These are phyloP conservation scores for Ogataea ramenticola DNA, from an alignment of 805 yeast genomes.

Conservation along the genomic window DNA sequence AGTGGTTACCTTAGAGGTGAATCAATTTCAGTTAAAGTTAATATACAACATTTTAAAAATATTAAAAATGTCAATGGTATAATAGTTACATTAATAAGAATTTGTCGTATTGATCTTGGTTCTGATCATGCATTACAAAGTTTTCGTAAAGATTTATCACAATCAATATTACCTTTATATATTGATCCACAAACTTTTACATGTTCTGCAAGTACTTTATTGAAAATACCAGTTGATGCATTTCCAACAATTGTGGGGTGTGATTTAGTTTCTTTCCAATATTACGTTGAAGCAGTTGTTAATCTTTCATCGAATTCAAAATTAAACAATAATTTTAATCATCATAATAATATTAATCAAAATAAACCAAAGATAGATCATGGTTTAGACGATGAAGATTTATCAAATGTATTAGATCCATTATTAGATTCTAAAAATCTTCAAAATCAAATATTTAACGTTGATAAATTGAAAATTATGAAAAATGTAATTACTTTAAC, in stretches of 20 bases:
- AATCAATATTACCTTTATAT: conserved; percentile 66
- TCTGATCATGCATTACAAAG: conserved; percentile 59
- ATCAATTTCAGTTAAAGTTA: conserved; percentile 60
- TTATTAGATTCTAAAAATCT: neutral
- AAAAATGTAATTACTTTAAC: conserved; percentile 77
- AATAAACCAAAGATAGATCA: conserved; percentile 9
- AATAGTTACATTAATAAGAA: conserved; percentile 71
- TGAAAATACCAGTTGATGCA: conserved; percentile 75
- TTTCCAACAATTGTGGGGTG: conserved; percentile 78
- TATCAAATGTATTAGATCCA: conserved; percentile 1
- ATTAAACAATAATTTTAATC: neutral
- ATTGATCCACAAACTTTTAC: conserved; percentile 61
- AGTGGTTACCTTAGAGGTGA: conserved; percentile 80
- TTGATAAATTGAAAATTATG: conserved; percentile 68
- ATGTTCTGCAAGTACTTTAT: conserved; percentile 51
- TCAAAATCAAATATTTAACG: conserved; percentile 50
- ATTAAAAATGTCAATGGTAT: conserved; percentile 66
- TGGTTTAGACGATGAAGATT: conserved; percentile 8
- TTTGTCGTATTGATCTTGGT: conserved; percentile 61
- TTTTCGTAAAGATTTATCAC: conserved; percentile 78
- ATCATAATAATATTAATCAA: neutral
- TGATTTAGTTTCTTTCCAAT: conserved; percentile 70
- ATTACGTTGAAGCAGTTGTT: conserved; percentile 76
- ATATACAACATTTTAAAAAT: conserved; percentile 62
- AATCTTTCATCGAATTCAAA: conserved; percentile 61